Evolutionary conservation across 2,329 filamentous ascomycete genomes (phyloP).

Genomic region (Dendrostoma leiphaemia): DNA sequence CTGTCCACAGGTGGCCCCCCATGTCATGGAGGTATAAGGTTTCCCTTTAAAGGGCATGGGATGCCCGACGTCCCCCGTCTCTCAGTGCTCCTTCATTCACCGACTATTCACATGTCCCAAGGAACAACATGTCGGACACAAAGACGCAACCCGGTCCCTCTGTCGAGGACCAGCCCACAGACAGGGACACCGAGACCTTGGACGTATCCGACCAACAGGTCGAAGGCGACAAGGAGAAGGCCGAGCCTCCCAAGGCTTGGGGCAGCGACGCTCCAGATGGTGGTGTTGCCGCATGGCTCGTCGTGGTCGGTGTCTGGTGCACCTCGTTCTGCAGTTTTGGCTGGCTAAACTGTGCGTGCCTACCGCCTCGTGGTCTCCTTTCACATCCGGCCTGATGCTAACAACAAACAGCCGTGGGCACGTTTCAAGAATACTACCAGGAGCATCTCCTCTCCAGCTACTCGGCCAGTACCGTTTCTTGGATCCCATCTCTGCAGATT

Average conservation of each 20-base stretch:
- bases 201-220: background rate
- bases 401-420: constrained; percentile 26
- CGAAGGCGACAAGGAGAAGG: background rate
- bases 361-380: no score
- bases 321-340: constrained; percentile 22
- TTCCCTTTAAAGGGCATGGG: no score
- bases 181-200: background rate
- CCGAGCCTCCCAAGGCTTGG: background rate
- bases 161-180: background rate
- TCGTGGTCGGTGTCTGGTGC: constrained; percentile 23
- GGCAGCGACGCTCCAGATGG: constrained; percentile 17
- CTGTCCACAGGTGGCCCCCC: no score
- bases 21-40: no score
- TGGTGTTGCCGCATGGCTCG: constrained; percentile 23
- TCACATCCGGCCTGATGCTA: background rate
- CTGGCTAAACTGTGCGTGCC: constrained; percentile 20
- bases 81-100: background rate
- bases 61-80: no score
- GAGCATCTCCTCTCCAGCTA: constrained; percentile 37
- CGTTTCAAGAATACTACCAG: constrained; percentile 51
- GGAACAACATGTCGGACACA: background rate
- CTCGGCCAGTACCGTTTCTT: constrained; percentile 45
- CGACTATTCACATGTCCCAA: background rate
- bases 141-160: background rate
- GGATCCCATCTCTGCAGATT: constrained; percentile 47